Evolutionary conservation across 495 filamentous ascomycete species (phyloP).

Genomic region (Daldinia grandis): DNA sequence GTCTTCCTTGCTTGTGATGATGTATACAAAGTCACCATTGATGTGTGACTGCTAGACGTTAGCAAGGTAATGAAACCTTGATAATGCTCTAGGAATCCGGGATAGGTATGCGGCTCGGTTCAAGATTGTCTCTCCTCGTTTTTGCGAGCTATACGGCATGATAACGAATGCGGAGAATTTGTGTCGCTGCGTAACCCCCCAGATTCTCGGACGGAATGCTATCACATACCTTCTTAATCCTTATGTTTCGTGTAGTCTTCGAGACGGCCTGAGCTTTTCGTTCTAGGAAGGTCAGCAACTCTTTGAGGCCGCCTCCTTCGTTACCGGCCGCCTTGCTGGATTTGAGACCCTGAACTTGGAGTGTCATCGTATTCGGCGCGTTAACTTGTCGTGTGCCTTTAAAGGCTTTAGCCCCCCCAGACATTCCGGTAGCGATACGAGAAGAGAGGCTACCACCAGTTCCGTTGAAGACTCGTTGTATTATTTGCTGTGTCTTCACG

Average conservation of each 20-base stretch:
- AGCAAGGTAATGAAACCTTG: slow-evolving; percentile 68
- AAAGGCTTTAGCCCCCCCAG: slow-evolving; percentile 23
- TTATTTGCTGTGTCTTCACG: slow-evolving; percentile 45
- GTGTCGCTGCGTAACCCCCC: slow-evolving; percentile 54
- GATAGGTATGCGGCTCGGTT: slow-evolving; percentile 46
- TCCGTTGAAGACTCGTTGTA: slow-evolving; percentile 48
- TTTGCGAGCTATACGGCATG: slow-evolving; percentile 60
- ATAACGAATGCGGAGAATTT: slow-evolving; percentile 55
- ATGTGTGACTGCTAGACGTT: slow-evolving; percentile 76
- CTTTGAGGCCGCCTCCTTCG: slow-evolving; percentile 73
- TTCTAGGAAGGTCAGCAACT: slow-evolving; percentile 81
- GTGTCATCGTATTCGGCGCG: slow-evolving; percentile 39
- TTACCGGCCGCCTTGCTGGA: slow-evolving; percentile 77
- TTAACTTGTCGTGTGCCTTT: slow-evolving; percentile 23
- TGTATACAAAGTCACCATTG: slow-evolving; percentile 73
- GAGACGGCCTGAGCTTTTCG: slow-evolving; percentile 71
- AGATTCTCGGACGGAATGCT: slow-evolving; percentile 47
- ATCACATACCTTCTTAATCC: slow-evolving; percentile 85
- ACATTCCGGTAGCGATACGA: slow-evolving; percentile 31
- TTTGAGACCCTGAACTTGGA: slow-evolving; percentile 75
- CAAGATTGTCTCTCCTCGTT: slow-evolving; percentile 56
- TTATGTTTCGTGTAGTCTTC: slow-evolving; percentile 64
- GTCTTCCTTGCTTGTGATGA: slow-evolving; percentile 70
- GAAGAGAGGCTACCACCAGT: slow-evolving; percentile 36
- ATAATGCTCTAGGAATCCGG: slow-evolving; percentile 56